Percentiles rank a stretch among this genome's conserved stretches.
Conservation (phyloP, 768 basidiomycete genomes). For the Mycena belliarum region DNA sequence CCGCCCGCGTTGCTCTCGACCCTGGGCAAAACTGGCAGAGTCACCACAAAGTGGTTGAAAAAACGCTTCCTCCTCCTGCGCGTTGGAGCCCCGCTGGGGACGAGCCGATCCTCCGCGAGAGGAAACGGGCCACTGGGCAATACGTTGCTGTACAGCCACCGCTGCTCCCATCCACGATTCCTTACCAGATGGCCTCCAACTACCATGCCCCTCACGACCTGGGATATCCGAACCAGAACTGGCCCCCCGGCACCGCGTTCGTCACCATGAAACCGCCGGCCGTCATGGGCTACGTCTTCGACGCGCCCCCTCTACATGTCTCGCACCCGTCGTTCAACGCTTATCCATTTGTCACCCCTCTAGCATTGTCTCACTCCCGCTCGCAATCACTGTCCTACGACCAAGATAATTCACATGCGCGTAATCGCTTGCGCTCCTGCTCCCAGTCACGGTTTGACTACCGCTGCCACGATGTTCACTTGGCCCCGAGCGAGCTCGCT, state of each 20-base stretch:
- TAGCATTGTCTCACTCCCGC: slow-evolving; percentile 49
- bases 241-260: slow-evolving; percentile 38
- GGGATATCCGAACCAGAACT: slow-evolving; percentile 38
- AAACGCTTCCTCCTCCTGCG: slow-evolving; percentile 66
- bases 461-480: slow-evolving; percentile 45
- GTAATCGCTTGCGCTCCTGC: slow-evolving; percentile 58
- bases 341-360: slow-evolving; percentile 38
- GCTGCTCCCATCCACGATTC: slow-evolving; percentile 36
- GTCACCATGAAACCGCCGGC: slow-evolving; percentile 39
- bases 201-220: slow-evolving; percentile 37
- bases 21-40: slow-evolving; percentile 24
- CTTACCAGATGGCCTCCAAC: slow-evolving; percentile 34
- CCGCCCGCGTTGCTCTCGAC: slow-evolving; percentile 17
- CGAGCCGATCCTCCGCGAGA: slow-evolving; percentile 65
- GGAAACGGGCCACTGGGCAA: slow-evolving; percentile 51
- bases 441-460: slow-evolving; percentile 62
- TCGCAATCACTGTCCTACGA: slow-evolving; percentile 59
- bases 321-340: slow-evolving; percentile 37
- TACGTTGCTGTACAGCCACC: slow-evolving; percentile 68
- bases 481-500: slow-evolving; percentile 44
- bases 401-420: slow-evolving; percentile 46
- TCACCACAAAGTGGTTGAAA: slow-evolving; percentile 25
- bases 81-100: slow-evolving; percentile 84
- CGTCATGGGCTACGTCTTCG: slow-evolving; percentile 36
- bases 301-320: slow-evolving; percentile 34